Evolutionary conservation across 2,329 filamentous ascomycete species (phyloP).

Genomic region (Colletotrichum sp.): DNA sequence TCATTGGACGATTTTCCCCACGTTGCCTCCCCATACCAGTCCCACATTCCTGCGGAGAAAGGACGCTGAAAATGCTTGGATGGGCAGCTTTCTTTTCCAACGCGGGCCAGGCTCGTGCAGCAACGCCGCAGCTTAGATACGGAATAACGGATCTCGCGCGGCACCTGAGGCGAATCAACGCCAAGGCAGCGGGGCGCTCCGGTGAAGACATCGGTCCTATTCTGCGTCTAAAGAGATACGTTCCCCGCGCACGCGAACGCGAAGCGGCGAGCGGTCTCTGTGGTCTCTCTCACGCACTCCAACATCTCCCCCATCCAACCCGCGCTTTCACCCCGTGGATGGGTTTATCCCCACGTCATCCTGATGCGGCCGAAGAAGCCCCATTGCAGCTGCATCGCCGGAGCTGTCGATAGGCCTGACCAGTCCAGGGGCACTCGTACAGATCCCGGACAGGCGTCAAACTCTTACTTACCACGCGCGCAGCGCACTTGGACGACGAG

Average conservation of each 20-base stretch:
- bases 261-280: not conserved
- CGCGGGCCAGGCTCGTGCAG: not conserved
- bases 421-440: not conserved
- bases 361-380: conserved; percentile 16
- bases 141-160: conserved; percentile 3
- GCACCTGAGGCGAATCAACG: not conserved
- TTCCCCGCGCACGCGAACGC: conserved; percentile 3
- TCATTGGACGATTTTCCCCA: conserved; percentile 8
- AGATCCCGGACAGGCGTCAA: not conserved
- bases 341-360: conserved; percentile 9
- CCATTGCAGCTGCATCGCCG: not conserved
- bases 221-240: not conserved
- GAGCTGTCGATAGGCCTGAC: not conserved
- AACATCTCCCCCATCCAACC: not conserved
- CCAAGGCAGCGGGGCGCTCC: not conserved
- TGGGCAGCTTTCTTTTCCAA: not conserved
- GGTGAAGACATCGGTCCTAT: conserved; percentile 1
- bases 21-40: not conserved
- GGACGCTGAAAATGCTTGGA: not conserved
- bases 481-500: not conserved
- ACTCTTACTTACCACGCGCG: conserved; percentile 5
- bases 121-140: not conserved
- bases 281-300: not conserved
- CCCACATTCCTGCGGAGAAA: not conserved
- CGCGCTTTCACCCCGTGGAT: conserved; percentile 1